Conservation (phyloP, 2,329 filamentous ascomycete species). For the Venturia carpophila region DNA sequence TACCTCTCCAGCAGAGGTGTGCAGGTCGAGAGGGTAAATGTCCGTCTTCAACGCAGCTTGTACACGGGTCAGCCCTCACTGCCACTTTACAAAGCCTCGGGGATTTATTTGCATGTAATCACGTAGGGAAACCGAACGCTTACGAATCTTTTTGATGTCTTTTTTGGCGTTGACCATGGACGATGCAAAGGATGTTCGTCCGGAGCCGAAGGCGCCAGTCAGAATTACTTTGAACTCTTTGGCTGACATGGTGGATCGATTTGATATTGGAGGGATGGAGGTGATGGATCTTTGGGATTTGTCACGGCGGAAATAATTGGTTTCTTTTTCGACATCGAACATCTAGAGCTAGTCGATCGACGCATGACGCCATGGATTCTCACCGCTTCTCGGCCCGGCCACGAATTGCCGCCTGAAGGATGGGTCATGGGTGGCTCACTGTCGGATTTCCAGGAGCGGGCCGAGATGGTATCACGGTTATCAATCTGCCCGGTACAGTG, state of each 20-base stretch:
- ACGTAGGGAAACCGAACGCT: not conserved
- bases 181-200: conserved; percentile 12
- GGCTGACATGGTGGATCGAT: conserved; percentile 5
- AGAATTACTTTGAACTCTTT: conserved; percentile 14
- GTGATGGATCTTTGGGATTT: not conserved
- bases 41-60: conserved; percentile 4
- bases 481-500: no score
- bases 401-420: no score
- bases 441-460: no score
- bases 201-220: conserved; percentile 2
- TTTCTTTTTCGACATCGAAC: not conserved
- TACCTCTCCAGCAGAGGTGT: conserved; percentile 9
- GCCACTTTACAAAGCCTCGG: no score
- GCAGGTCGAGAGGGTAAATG: conserved; percentile 5
- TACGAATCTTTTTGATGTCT: conserved; percentile 6
- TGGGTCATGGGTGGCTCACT: no score
- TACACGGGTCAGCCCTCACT: not conserved
- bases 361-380: conserved; percentile 7
- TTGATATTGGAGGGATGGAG: not conserved
- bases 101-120: not conserved
- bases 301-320: not conserved
- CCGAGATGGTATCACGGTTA: no score
- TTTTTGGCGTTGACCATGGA: conserved; percentile 12
- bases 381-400: not conserved
- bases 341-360: not conserved